Conservation (phyloP, 495 filamentous ascomycete species). For the Xylaria nigripes region DNA sequence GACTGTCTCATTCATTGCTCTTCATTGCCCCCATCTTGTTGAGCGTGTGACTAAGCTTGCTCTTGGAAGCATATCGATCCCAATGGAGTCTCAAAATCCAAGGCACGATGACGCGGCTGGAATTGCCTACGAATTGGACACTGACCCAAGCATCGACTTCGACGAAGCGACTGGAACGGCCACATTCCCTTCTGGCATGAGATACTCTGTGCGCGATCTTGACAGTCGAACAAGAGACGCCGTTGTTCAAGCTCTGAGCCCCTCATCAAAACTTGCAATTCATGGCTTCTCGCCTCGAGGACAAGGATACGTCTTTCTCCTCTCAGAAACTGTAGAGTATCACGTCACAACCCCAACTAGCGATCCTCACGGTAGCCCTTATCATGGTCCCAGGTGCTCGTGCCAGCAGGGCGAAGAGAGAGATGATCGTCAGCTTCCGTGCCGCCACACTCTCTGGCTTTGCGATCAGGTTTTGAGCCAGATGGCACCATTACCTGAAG, state of each 20-base stretch:
- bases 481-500: conserved; percentile 27
- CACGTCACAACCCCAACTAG: conserved; percentile 35
- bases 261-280: conserved; percentile 33
- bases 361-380: conserved; percentile 31
- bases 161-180: conserved; percentile 26
- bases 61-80: conserved; percentile 28
- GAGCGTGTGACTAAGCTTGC: conserved; percentile 35
- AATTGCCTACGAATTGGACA: conserved; percentile 13
- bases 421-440: conserved; percentile 24
- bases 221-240: conserved; percentile 18
- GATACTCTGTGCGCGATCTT: conserved; percentile 26
- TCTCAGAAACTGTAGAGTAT: conserved; percentile 39
- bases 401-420: conserved; percentile 26
- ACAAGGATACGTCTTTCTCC: conserved; percentile 38
- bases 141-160: conserved; percentile 24
- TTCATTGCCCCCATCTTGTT: conserved; percentile 27
- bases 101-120: conserved; percentile 21
- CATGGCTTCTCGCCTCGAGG: conserved; percentile 35
- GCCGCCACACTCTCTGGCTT: conserved; percentile 43
- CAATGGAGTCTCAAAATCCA: conserved; percentile 18
- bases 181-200: conserved; percentile 30
- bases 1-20: not conserved
- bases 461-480: conserved; percentile 38
- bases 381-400: conserved; percentile 33
- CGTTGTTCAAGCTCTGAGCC: conserved; percentile 19